Conservation (phyloP, 495 filamentous ascomycete species). For the Trypethelium eluteriae region DNA sequence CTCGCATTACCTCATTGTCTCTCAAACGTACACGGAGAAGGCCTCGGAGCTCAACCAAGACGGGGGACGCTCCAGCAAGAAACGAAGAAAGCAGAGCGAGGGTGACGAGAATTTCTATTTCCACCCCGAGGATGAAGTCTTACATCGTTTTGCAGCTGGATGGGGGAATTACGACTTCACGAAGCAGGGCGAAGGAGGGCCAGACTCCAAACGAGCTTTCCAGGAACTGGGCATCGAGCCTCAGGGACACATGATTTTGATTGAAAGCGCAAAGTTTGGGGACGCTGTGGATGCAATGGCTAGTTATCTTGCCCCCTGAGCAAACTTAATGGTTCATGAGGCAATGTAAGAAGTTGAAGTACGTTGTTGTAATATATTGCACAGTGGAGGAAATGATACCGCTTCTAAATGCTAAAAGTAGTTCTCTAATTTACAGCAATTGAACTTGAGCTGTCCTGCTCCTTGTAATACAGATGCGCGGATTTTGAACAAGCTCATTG, state of each 20-base stretch:
- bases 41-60: slow-evolving; percentile 68
- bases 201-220: slow-evolving; percentile 88
- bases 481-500: neutral
- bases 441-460: neutral
- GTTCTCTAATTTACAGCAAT: neutral
- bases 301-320: neutral
- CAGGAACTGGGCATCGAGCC: slow-evolving; percentile 86
- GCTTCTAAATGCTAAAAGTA: slow-evolving; percentile 7
- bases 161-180: slow-evolving; percentile 64
- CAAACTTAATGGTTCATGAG: neutral
- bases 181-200: slow-evolving; percentile 65
- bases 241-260: slow-evolving; percentile 48
- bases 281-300: slow-evolving; percentile 44
- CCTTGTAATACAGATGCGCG: neutral
- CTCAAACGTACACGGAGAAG: slow-evolving; percentile 83
- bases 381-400: neutral
- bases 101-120: slow-evolving; percentile 63
- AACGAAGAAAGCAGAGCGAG: slow-evolving; percentile 63
- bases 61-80: slow-evolving; percentile 55
- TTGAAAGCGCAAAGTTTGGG: slow-evolving; percentile 38
- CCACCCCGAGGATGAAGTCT: slow-evolving; percentile 92
- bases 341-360: neutral
- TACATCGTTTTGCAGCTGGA: slow-evolving; percentile 63
- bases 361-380: slow-evolving; percentile 3
- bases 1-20: slow-evolving; percentile 83